phyloP scores from a whole-genome alignment of 371 early-diverging fungal species.

The Gilbertella persicaria region DNA sequence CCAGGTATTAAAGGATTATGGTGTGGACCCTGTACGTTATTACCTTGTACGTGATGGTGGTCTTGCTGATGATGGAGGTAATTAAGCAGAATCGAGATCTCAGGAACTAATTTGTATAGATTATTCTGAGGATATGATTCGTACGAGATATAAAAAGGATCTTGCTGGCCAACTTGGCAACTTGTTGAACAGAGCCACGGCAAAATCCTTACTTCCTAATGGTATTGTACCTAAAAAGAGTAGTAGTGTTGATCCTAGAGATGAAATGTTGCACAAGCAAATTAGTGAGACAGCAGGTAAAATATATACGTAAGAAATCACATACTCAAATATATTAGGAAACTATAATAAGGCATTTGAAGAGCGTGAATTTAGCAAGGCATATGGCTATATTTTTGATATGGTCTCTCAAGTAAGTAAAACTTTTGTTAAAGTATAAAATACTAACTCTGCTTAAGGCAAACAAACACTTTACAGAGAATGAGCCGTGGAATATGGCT shows the following conservation, averaged over 20 bases:
- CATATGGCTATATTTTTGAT: constrained; percentile 56
- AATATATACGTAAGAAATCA: background rate
- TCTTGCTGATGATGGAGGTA: constrained; percentile 78
- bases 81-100: background rate
- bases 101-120: constrained; percentile 50
- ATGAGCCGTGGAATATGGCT: constrained; percentile 83
- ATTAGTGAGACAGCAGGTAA: constrained; percentile 49
- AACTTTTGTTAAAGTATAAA: background rate
- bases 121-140: constrained; percentile 69
- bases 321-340: constrained; percentile 8
- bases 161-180: constrained; percentile 90
- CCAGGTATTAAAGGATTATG: constrained; percentile 67
- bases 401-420: constrained; percentile 53
- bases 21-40: constrained; percentile 89
- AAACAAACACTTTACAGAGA: constrained; percentile 73
- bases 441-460: constrained; percentile 34
- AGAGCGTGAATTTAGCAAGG: constrained; percentile 53
- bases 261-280: constrained; percentile 36
- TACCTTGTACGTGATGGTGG: constrained; percentile 91
- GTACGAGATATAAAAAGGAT: constrained; percentile 73
- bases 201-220: constrained; percentile 57
- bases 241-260: constrained; percentile 28
- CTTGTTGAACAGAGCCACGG: constrained; percentile 70
- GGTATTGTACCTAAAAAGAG: constrained; percentile 44
- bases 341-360: constrained; percentile 42